phyloP scores from a whole-genome alignment of 2,329 filamentous ascomycete species.

The Zalaria sp. region DNA sequence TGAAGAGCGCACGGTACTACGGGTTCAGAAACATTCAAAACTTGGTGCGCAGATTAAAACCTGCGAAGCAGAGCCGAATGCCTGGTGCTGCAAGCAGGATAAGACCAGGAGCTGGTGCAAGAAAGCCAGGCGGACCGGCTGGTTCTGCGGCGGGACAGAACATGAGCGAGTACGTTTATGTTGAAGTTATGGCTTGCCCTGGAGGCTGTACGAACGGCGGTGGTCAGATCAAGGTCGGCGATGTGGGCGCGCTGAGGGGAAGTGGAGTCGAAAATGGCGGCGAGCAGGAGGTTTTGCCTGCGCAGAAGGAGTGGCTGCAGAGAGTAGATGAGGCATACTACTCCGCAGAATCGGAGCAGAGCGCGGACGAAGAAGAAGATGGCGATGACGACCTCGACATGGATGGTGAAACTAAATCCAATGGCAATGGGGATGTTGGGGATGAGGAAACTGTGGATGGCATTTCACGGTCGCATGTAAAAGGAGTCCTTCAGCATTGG shows the following conservation, averaged over 20 bases:
- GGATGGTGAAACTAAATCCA: conserved; percentile 1
- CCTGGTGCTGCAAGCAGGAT: conserved; percentile 53
- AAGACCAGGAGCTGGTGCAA: conserved; percentile 29
- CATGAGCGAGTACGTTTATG: conserved; percentile 62
- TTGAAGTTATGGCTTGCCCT: conserved; percentile 98
- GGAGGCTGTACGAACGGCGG: conserved; percentile 98
- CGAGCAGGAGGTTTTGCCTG: conserved; percentile 13
- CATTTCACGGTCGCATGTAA: conserved; percentile 52
- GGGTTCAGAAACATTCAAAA: conserved; percentile 98
- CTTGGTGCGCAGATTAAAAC: conserved; percentile 81
- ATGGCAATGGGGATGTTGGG: conserved; percentile 9
- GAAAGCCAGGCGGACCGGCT: conserved; percentile 32
- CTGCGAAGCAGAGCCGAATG: conserved; percentile 61
- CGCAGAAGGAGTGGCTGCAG: conserved; percentile 40
- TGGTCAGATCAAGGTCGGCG: conserved; percentile 84
- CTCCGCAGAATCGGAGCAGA: conserved; percentile 13
- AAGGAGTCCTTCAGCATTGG: conserved; percentile 64
- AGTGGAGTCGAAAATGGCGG: conserved; percentile 20
- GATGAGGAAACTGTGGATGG: conserved; percentile 20
- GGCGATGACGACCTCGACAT: conserved; percentile 4
- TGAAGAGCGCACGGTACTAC: conserved; percentile 83
- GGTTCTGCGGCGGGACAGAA: conserved; percentile 18
- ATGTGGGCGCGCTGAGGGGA: conserved; percentile 39
- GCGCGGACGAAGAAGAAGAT: conserved; percentile 13
- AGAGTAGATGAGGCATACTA: conserved; percentile 47